Conservation (phyloP, 2,329 filamentous ascomycete genomes). For the Penicillium sp. region DNA sequence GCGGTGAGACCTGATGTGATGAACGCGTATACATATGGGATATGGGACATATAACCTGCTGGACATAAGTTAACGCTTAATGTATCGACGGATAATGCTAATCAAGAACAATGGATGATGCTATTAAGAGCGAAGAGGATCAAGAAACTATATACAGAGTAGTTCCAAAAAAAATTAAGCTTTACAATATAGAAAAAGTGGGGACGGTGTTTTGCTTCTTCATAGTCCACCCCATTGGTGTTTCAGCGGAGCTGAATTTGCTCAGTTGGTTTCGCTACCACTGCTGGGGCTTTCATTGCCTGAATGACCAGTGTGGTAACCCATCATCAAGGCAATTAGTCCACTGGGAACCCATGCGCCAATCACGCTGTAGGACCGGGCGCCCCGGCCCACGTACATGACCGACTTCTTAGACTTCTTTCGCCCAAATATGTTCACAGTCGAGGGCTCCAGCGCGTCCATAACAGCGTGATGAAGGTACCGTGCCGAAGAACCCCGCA, state of each 20-base stretch:
- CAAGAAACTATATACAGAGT: conserved; percentile 18
- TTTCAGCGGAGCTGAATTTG: conserved; percentile 21
- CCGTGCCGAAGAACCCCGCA: conserved; percentile 69
- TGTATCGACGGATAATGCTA: conserved; percentile 6
- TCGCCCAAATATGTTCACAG: conserved; percentile 41
- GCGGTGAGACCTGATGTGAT: neutral
- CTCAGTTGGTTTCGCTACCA: conserved; percentile 39
- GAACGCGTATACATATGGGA: neutral
- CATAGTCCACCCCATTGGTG: neutral
- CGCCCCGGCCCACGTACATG: conserved; percentile 81
- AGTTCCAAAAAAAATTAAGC: neutral
- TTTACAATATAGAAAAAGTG: neutral
- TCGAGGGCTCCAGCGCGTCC: conserved; percentile 70
- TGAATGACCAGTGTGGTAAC: conserved; percentile 55
- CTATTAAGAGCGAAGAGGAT: conserved; percentile 13
- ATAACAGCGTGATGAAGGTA: conserved; percentile 86
- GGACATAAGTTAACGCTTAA: conserved; percentile 1
- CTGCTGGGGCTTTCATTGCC: conserved; percentile 28
- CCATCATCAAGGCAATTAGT: conserved; percentile 93
- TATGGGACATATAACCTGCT: neutral
- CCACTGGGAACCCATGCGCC: conserved; percentile 75
- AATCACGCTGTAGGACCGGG: conserved; percentile 80
- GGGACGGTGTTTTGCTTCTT: neutral
- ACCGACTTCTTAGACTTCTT: conserved; percentile 50
- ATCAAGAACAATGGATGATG: conserved; percentile 2